phyloP scores from a whole-genome alignment of 2,329 filamentous ascomycete genomes.

The Talaromyces verruculosus region DNA sequence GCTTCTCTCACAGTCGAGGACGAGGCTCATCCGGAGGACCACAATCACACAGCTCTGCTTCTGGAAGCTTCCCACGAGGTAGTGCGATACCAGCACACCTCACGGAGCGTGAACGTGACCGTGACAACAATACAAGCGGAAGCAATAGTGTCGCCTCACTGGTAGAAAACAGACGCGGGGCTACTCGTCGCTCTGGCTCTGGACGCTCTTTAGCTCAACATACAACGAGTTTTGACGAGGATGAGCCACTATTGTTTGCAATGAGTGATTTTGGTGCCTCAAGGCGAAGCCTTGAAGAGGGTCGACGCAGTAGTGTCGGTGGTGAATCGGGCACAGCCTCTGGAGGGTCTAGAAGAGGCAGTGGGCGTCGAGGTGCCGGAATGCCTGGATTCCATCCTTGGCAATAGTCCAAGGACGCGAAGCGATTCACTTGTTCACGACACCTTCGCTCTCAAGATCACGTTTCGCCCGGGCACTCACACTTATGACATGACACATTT shows the following conservation, averaged over 20 bases:
- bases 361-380: constrained; percentile 36
- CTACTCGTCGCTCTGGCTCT: constrained; percentile 36
- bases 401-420: constrained; percentile 26
- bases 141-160: constrained; percentile 42
- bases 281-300: constrained; percentile 45
- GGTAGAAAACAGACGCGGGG: constrained; percentile 38
- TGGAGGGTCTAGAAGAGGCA: constrained; percentile 36
- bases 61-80: constrained; percentile 42
- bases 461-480: background rate
- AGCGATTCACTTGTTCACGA: background rate
- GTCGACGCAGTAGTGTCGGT: constrained; percentile 35
- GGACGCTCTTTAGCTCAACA: constrained; percentile 35
- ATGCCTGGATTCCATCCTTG: constrained; percentile 37
- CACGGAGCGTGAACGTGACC: constrained; percentile 38
- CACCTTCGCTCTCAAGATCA: background rate
- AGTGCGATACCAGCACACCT: constrained; percentile 34
- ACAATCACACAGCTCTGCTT: constrained; percentile 43
- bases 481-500: constrained; percentile 2
- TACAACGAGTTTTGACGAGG: constrained; percentile 38
- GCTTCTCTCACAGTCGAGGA: constrained; percentile 38
- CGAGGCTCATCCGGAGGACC: constrained; percentile 39
- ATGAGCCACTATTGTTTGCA: constrained; percentile 47
- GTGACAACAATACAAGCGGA: constrained; percentile 41
- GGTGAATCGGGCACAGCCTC: constrained; percentile 30
- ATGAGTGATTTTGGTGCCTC: constrained; percentile 49